phyloP scores from a whole-genome alignment of 2,329 filamentous ascomycete species.

The Stagonosporopsis rhizophila region DNA sequence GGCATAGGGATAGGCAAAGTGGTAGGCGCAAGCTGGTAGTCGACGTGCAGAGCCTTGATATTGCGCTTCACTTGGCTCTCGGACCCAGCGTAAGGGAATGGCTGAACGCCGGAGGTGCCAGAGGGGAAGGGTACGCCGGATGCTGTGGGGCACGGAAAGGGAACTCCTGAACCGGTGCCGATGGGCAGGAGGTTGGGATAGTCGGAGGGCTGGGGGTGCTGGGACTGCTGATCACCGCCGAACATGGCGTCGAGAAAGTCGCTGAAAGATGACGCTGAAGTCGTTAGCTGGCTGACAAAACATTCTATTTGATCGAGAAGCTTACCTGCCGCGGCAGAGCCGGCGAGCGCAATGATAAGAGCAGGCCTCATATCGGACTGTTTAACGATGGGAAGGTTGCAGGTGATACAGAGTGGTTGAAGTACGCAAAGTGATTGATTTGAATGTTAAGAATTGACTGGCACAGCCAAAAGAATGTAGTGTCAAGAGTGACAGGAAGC shows the following conservation, averaged over 20 bases:
- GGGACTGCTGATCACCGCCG: conserved; percentile 10
- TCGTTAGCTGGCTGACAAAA: conserved; percentile 7
- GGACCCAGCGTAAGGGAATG: not conserved
- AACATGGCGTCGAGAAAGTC: conserved; percentile 23
- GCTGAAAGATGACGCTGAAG: conserved; percentile 17
- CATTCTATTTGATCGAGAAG: not conserved
- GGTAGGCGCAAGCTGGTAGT: conserved; percentile 27
- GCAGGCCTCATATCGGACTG: conserved; percentile 30
- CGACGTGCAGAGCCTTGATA: conserved; percentile 16
- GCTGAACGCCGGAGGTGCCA: not conserved
- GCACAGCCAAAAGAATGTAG: conserved; percentile 27
- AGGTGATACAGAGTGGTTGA: not conserved
- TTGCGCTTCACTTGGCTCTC: conserved; percentile 9
- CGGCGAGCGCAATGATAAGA: conserved; percentile 32
- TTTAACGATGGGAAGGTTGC: not conserved
- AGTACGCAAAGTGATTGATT: conserved; percentile 2
- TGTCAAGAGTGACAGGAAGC: conserved; percentile 17
- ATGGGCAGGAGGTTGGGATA: conserved; percentile 10
- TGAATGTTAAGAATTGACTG: conserved; percentile 16
- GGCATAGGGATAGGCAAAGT: too few species aligned
- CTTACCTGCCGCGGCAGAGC: conserved; percentile 31
- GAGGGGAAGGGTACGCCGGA: conserved; percentile 5
- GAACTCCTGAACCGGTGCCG: conserved; percentile 5
- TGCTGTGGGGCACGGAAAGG: conserved; percentile 15
- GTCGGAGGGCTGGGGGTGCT: conserved; percentile 7